phyloP scores from a whole-genome alignment of 345 rosid genomes.

The Psidium friedrichsthalianum region DNA sequence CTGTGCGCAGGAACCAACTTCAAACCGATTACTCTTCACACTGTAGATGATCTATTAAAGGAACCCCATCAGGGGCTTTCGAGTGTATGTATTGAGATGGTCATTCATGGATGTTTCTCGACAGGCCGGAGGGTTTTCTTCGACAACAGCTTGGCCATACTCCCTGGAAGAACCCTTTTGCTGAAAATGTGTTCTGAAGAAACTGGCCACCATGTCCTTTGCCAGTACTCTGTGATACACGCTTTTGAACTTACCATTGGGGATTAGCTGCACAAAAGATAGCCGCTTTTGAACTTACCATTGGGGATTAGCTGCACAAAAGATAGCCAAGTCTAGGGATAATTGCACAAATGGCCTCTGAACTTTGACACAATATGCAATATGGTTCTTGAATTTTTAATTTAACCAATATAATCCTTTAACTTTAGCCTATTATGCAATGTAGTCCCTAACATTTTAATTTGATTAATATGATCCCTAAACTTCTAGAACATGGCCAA shows the following conservation, averaged over 20 bases:
- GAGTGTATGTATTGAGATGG: not conserved
- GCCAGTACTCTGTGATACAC: slow-evolving; percentile 15
- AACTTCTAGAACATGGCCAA: too few species aligned
- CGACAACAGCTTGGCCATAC: slow-evolving; percentile 20
- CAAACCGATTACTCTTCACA: not conserved
- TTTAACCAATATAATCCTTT: too few species aligned
- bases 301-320: slow-evolving; percentile 11
- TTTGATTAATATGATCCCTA: too few species aligned
- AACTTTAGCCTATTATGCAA: too few species aligned
- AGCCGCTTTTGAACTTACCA: too few species aligned
- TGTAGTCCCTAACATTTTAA: too few species aligned
- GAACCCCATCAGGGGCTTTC: slow-evolving; percentile 3
- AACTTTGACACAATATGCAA: too few species aligned
- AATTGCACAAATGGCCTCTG: too few species aligned
- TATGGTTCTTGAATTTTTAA: too few species aligned
- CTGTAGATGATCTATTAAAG: slow-evolving; percentile 8
- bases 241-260: slow-evolving; percentile 20
- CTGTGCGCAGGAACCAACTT: not conserved
- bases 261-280: too few species aligned
- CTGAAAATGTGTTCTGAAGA: slow-evolving; percentile 1
- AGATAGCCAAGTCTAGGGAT: not conserved
- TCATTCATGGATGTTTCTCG: slow-evolving; percentile 13
- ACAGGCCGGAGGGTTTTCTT: slow-evolving; percentile 18
- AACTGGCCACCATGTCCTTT: slow-evolving; percentile 1
- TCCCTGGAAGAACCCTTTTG: not conserved